Conservation (phyloP, 345 rosid genomes). For the Eucalyptus regnans region DNA sequence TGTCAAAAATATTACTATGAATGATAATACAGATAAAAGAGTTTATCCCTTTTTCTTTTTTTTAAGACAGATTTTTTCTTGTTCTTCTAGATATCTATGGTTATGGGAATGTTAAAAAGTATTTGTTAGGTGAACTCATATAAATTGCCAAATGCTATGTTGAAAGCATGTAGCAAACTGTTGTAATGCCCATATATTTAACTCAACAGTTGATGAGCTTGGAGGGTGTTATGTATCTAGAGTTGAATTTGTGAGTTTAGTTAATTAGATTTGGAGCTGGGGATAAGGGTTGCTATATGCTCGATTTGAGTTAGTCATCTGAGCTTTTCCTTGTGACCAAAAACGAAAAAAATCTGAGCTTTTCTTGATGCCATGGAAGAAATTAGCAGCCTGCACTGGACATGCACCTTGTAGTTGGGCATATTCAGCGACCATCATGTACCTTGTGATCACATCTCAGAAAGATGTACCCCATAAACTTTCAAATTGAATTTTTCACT, state of each 20-base stretch:
- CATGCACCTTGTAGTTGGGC: not conserved
- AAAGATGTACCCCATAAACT: not conserved
- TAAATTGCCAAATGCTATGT: not conserved
- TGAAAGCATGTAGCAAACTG: not conserved
- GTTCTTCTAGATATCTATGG: not conserved
- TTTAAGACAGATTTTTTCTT: not conserved
- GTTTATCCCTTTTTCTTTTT: not conserved
- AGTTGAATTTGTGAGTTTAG: not conserved
- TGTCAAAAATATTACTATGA: not conserved
- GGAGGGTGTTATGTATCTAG: not conserved
- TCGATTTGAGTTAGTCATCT: not conserved
- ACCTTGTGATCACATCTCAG: not conserved
- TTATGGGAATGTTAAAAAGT: not conserved
- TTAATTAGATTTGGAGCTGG: not conserved
- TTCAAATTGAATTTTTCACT: not conserved
- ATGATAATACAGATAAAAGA: not conserved
- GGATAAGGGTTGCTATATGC: not conserved
- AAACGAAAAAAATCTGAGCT: not conserved
- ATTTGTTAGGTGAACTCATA: not conserved
- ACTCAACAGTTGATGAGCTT: not conserved
- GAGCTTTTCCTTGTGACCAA: not conserved
- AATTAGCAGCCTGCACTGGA: not conserved
- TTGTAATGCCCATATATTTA: not conserved
- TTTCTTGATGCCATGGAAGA: not conserved
- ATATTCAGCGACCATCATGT: not conserved